Evolutionary conservation across 495 filamentous ascomycete genomes (phyloP).

Genomic region (Saxophila tyrrhenica): DNA sequence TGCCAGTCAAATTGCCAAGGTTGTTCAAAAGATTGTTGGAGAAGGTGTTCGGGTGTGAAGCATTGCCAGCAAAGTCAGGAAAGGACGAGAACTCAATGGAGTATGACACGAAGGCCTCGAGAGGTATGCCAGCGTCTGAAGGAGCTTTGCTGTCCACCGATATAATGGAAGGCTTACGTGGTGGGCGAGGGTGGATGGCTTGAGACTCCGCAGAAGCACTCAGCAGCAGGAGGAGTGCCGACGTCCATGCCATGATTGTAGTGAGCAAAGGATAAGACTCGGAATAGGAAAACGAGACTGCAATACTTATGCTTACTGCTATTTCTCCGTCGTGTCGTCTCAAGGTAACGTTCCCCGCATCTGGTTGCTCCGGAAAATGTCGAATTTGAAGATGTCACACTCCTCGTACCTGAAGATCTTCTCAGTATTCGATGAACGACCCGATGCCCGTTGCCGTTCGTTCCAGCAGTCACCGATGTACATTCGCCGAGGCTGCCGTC

Average conservation of each 20-base stretch:
- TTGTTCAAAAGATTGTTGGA: slow-evolving; percentile 47
- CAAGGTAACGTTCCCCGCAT: too few relatives aligned
- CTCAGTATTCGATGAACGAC: too few relatives aligned
- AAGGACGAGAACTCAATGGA: slow-evolving; percentile 53
- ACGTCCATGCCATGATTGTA: not conserved
- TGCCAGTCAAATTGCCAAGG: slow-evolving; percentile 35
- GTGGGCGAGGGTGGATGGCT: not conserved
- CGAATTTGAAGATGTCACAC: too few relatives aligned
- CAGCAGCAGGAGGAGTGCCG: not conserved
- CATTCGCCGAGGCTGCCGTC: too few relatives aligned
- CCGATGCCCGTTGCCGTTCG: too few relatives aligned
- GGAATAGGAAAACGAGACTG: not conserved
- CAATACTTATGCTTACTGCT: too few relatives aligned
- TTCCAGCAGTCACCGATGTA: too few relatives aligned
- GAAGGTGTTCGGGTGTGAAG: slow-evolving; percentile 42
- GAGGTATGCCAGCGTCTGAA: slow-evolving; percentile 29
- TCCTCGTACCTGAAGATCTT: too few relatives aligned
- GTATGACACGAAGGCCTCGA: slow-evolving; percentile 45
- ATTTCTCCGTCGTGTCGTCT: too few relatives aligned
- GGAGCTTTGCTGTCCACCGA: slow-evolving; percentile 6
- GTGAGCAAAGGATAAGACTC: too few relatives aligned
- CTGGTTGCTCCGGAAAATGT: too few relatives aligned
- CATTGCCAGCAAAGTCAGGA: slow-evolving; percentile 48
- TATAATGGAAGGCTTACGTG: slow-evolving; percentile 1
- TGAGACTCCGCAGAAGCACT: not conserved